Evolutionary conservation across 2,329 filamentous ascomycete species (phyloP).

Genomic region (Laburnicola sp.): DNA sequence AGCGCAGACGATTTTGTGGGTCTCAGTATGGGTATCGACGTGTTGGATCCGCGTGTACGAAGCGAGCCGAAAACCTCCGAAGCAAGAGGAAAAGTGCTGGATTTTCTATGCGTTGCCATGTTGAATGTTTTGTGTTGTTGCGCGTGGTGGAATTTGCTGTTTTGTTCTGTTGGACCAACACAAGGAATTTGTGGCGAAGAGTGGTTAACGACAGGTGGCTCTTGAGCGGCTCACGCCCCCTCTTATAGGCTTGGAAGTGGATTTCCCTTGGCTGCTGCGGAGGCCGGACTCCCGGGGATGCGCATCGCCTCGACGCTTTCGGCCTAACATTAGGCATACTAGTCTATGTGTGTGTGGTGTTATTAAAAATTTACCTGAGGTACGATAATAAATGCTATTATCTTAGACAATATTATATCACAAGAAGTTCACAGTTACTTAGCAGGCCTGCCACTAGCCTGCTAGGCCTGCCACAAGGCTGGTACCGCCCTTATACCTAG

Average conservation of each 20-base stretch:
- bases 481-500: too few relatives aligned
- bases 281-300: constrained; percentile 5
- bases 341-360: too few relatives aligned
- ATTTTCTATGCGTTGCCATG: neutral
- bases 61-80: neutral
- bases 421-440: too few relatives aligned
- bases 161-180: neutral
- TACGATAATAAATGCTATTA: too few relatives aligned
- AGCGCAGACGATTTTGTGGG: neutral
- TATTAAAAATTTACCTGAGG: too few relatives aligned
- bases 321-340: too few relatives aligned
- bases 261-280: neutral
- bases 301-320: too few relatives aligned
- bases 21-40: neutral
- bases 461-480: too few relatives aligned
- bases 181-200: neutral
- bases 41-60: neutral
- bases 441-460: too few relatives aligned
- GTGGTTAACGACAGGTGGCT: neutral
- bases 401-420: too few relatives aligned
- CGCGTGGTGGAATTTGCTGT: neutral
- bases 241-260: constrained; percentile 7
- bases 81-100: neutral
- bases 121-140: neutral
- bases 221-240: neutral